Evolutionary conservation across 1,139 yeast genomes (phyloP).

Genomic region (Saccharomycopsis hybrid): DNA sequence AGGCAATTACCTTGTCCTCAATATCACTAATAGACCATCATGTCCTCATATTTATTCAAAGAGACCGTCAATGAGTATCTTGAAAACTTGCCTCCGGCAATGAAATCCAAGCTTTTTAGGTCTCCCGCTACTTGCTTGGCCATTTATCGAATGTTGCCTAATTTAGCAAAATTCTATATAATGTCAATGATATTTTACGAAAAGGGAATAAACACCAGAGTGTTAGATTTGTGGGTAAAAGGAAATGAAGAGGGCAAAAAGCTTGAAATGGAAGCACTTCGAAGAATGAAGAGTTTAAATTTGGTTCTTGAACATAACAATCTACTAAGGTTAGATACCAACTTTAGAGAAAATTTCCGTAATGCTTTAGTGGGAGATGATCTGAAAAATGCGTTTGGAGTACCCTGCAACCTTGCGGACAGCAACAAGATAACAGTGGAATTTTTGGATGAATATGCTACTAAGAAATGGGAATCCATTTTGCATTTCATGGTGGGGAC

Average conservation of each 20-base stretch:
- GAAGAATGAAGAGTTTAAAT: constrained; percentile 70
- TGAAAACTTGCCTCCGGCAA: constrained; percentile 80
- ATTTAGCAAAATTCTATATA: constrained; percentile 80
- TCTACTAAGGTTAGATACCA: constrained; percentile 58
- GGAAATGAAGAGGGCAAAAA: constrained; percentile 40
- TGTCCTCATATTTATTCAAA: constrained; percentile 46
- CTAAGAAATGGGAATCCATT: constrained; percentile 89
- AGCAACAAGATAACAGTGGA: constrained; percentile 46
- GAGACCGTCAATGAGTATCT: constrained; percentile 84
- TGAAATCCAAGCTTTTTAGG: constrained; percentile 69
- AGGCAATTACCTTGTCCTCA: too few species aligned
- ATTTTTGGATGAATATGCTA: constrained; percentile 74
- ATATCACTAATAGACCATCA: constrained; percentile 5
- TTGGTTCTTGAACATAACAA: constrained; percentile 60
- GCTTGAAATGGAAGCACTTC: constrained; percentile 65
- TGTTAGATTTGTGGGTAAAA: constrained; percentile 72
- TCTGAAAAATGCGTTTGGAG: constrained; percentile 47
- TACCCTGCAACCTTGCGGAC: constrained; percentile 42
- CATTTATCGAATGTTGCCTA: constrained; percentile 78
- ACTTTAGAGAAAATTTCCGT: constrained; percentile 68
- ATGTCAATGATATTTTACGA: constrained; percentile 85
- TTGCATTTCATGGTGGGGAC: constrained; percentile 98
- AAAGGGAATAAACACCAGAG: constrained; percentile 59
- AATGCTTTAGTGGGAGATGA: constrained; percentile 78
- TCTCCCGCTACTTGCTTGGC: constrained; percentile 94